These are phyloP conservation scores for Mycena filopes DNA, from an alignment of 768 basidiomycete genomes.

Conservation along the genomic window DNA sequence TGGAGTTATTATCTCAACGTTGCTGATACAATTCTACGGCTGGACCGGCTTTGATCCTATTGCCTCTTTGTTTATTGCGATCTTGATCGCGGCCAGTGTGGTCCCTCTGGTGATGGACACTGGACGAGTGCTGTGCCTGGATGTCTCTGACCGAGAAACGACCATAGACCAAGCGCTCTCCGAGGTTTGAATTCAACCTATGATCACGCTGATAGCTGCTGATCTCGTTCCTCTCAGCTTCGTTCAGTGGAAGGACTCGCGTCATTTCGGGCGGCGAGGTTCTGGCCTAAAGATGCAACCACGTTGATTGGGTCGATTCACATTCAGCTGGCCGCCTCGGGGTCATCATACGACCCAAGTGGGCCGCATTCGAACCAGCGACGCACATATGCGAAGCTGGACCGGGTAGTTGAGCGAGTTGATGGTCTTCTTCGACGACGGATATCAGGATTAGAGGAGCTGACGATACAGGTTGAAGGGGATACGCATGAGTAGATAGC, in stretches of 20 bases:
- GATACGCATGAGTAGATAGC: slow-evolving; percentile 13
- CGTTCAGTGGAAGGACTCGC: slow-evolving; percentile 80
- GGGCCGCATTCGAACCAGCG: slow-evolving; percentile 60
- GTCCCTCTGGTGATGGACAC: slow-evolving; percentile 95
- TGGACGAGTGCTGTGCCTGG: slow-evolving; percentile 87
- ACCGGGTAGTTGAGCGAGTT: slow-evolving; percentile 81
- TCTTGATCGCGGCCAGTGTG: slow-evolving; percentile 95
- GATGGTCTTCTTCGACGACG: slow-evolving; percentile 74
- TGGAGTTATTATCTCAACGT: slow-evolving; percentile 96
- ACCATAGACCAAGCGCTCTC: slow-evolving; percentile 67
- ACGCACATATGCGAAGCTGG: slow-evolving; percentile 67
- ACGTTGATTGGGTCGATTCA: slow-evolving; percentile 92
- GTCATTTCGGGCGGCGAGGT: slow-evolving; percentile 83
- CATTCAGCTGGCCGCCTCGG: slow-evolving; percentile 81
- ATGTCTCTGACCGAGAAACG: slow-evolving; percentile 73
- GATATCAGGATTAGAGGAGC: slow-evolving; percentile 86
- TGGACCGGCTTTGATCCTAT: slow-evolving; percentile 99
- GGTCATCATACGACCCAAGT: slow-evolving; percentile 64
- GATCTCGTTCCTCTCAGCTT: slow-evolving; percentile 59
- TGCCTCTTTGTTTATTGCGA: slow-evolving; percentile 95
- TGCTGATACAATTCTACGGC: slow-evolving; percentile 94
- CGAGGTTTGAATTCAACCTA: slow-evolving; percentile 58
- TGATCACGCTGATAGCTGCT: slow-evolving; percentile 42
- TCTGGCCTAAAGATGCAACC: slow-evolving; percentile 95
- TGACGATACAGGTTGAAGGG: slow-evolving; percentile 88